phyloP scores from a whole-genome alignment of 495 filamentous ascomycete species.

The Tetracladium marchalianum region DNA sequence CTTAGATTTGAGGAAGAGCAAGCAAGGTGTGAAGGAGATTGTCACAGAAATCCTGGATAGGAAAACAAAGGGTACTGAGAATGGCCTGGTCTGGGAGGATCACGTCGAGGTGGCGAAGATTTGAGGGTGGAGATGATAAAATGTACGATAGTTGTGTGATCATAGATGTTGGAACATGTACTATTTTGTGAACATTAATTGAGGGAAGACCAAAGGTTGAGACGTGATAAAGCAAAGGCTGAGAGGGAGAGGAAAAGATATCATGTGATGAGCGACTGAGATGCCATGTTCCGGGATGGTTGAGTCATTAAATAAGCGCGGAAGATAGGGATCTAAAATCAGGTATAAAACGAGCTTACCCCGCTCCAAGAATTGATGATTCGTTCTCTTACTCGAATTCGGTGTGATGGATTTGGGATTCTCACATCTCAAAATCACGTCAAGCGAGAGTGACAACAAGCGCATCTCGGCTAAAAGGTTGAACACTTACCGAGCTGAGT shows the following conservation, averaged over 20 bases:
- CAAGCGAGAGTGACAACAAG: too few relatives aligned
- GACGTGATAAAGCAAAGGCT: background rate
- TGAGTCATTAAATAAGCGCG: conserved; percentile 18
- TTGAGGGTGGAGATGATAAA: conserved; percentile 3
- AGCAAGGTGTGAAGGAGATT: conserved; percentile 46
- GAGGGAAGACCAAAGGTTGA: background rate
- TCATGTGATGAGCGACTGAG: conserved; percentile 15
- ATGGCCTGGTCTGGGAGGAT: conserved; percentile 29
- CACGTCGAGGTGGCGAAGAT: conserved; percentile 1
- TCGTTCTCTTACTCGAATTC: background rate
- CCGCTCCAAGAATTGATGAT: conserved; percentile 8
- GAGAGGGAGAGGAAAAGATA: conserved; percentile 1
- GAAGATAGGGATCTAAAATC: background rate
- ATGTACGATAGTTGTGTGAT: conserved; percentile 10
- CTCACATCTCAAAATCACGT: background rate
- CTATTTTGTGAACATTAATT: background rate
- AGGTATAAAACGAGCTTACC: conserved; percentile 16
- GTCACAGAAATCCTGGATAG: conserved; percentile 47
- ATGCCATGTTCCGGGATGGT: conserved; percentile 7
- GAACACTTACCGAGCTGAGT: too few relatives aligned
- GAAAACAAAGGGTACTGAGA: conserved; percentile 28
- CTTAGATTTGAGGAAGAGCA: conserved; percentile 29
- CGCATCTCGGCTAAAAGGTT: too few relatives aligned
- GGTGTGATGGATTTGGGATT: conserved; percentile 16
- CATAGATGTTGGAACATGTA: background rate